A percentile compares a stretch with the other conserved stretches of the same genome.
Evolutionary conservation across 306 rosid genomes (phyloP).

Genomic region (Urtica urens): DNA sequence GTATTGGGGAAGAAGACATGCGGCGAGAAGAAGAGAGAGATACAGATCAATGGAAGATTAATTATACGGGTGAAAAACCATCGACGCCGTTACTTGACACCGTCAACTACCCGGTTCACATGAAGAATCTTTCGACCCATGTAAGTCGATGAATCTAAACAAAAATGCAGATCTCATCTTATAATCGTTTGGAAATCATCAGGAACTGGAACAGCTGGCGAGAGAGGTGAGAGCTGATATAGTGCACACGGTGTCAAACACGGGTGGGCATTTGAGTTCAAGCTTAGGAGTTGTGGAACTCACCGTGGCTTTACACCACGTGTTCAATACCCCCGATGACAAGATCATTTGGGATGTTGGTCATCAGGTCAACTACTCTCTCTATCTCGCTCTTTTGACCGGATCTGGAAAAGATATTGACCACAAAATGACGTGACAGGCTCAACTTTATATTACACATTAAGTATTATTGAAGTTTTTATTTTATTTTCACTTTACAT

Average conservation of each 20-base stretch:
- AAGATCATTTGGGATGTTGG: constrained; percentile 98
- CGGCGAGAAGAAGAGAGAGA: constrained; percentile 34
- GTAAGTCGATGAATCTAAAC: constrained; percentile 18
- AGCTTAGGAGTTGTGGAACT: constrained; percentile 93
- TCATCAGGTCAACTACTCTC: constrained; percentile 63
- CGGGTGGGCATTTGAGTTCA: constrained; percentile 90
- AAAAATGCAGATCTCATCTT: not conserved
- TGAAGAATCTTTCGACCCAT: constrained; percentile 61
- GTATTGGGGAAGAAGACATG: too few relatives aligned
- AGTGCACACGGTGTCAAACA: constrained; percentile 47
- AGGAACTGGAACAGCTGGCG: constrained; percentile 82
- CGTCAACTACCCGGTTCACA: constrained; percentile 62
- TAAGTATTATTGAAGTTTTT: too few relatives aligned
- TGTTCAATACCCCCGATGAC: constrained; percentile 72
- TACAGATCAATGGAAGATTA: constrained; percentile 45
- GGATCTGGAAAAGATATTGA: not conserved
- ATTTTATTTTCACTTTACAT: too few relatives aligned
- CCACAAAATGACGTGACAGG: not conserved
- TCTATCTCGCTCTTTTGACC: not conserved
- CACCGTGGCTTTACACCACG: constrained; percentile 77
- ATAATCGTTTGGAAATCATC: constrained; percentile 4
- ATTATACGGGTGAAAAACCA: constrained; percentile 48
- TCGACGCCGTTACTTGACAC: constrained; percentile 74
- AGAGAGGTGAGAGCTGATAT: constrained; percentile 78
- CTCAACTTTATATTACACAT: too few relatives aligned